Base-by-base conservation (phyloP, 148 eudicot genomes). In the Silene uniflora region DNA sequence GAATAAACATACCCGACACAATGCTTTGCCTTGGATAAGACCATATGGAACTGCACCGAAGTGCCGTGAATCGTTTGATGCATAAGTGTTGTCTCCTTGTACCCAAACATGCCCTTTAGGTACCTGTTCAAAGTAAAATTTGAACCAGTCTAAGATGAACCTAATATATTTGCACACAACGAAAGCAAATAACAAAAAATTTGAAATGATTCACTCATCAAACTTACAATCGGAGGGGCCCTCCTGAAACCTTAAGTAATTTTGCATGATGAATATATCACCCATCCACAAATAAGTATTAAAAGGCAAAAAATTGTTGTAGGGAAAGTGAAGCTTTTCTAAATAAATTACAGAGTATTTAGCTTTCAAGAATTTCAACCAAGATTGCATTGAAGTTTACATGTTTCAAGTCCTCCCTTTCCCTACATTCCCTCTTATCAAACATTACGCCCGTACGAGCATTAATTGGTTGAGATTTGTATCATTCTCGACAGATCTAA, bases 51-150 rank as follows among this genome's bases (percentile, higher is more conserved):
- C 80, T 58, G 98, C 90, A 25, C 98, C 98, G 69, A 83, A 82
- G 64, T 91, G 84, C 10, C 97, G 82, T 49, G 98, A 93, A 86
- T 93, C 98, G 25, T 79, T 83, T 46, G 98, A 93, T 14, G 89
- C 85, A 81, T 88, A 87, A 16, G 84, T 72, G 78, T 93, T 93
- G 87, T 93, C 98, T 52, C 98, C 98, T 72, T 91, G 98, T 78
- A 93, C 81, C 98, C 98, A 93, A 67, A 91, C 90, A 87, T 91
- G 97, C 59, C 96, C 98, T 79, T 89, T 88, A 12, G 97, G 98
- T 55, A 93, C 93, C 98, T 93, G 79, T 69, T 52, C 62, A 67
- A 32, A 27, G 3, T 42, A 7, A 35, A 42, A 16, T 2, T 9
- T 29, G 22, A 27, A 42, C 46, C 39, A 35, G 39, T 35, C 39